A percentile compares a stretch with the other conserved stretches of the same genome.
These are phyloP conservation scores for Cymbopogon flexuosus DNA, from an alignment of 202 grass and related monocot genomes.

Conservation along the genomic window DNA sequence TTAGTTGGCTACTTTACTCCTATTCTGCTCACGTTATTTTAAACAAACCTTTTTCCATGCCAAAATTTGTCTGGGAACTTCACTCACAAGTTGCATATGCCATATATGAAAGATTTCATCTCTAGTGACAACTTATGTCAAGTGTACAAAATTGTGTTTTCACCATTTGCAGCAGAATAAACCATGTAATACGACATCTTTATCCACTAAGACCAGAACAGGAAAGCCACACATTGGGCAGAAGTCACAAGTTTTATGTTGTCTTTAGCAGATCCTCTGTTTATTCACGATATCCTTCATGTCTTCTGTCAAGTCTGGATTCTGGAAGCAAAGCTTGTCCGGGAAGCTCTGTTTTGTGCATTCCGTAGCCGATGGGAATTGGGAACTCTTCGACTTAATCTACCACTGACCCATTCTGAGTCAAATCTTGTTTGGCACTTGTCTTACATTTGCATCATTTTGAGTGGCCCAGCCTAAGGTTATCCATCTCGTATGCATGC, in stretches of 20 bases:
- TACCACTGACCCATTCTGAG: background rate
- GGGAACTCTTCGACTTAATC: background rate
- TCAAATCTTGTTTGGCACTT: background rate
- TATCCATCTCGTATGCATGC: background rate
- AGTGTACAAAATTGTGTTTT: background rate
- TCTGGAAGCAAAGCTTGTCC: background rate
- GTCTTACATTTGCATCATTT: background rate
- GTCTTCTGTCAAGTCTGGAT: background rate
- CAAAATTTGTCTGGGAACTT: background rate
- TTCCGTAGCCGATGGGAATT: background rate
- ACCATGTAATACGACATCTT: background rate
- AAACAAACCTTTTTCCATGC: background rate
- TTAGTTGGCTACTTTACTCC: background rate
- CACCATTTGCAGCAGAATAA: slow-evolving; percentile 4
- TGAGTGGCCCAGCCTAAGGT: background rate
- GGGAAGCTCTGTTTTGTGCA: background rate
- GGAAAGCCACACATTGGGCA: background rate
- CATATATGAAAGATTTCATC: background rate
- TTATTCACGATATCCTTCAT: no score
- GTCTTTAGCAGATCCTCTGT: background rate
- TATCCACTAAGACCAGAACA: background rate
- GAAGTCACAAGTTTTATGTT: background rate
- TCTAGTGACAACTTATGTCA: background rate
- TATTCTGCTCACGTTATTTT: background rate
- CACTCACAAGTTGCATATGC: background rate